Base-by-base conservation (phyloP, 345 rosid species). In the Salix viminalis region DNA sequence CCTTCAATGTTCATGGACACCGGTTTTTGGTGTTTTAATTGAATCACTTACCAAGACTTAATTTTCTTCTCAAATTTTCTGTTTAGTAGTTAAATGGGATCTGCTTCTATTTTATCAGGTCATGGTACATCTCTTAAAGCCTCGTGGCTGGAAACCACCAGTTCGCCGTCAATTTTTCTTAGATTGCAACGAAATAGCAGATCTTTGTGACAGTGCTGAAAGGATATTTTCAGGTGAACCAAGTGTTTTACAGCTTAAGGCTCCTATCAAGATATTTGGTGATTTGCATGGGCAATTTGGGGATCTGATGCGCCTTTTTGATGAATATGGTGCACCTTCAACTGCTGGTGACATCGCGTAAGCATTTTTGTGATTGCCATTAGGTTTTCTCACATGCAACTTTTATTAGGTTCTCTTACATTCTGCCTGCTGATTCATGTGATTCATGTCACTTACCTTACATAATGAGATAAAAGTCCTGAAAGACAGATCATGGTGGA, bases 261-360 rank as follows among this genome's bases (percentile, higher is more conserved):
- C 97, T 73, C 97, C 98, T 36, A 89, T 92, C 34, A 94, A 94
- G 86, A 94, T 94, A 78, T 94, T 94, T 84, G 97, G 98, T 80
- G 98, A 94, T 90, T 84, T 96, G 76, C 99, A 96, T 76, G 99
- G 99, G 60, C 99, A 96, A 69, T 96, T 96, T 88, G 98, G 98
- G 67, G 99, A 96, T 88, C 97, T 96, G 77, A 96, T 96, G 98
- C 97, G 98, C 75, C 95, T 96, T 75, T 94, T 96, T 86, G 97
- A 96, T 76, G 98, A 96, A 83, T 96, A 93, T 82, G 99, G 99
- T 70, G 79, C 97, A 65, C 98, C 99, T 77, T 96, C 99, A 67
- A 94, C 98, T 13, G 98, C 99, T 79, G 99, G 99, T 81, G 99
- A 96, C 85, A 94, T 96, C 73, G 92, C 99, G 98, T 96, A 91